Conservation (phyloP, 176 grass and related monocot species). For the Zizania latifolia region DNA sequence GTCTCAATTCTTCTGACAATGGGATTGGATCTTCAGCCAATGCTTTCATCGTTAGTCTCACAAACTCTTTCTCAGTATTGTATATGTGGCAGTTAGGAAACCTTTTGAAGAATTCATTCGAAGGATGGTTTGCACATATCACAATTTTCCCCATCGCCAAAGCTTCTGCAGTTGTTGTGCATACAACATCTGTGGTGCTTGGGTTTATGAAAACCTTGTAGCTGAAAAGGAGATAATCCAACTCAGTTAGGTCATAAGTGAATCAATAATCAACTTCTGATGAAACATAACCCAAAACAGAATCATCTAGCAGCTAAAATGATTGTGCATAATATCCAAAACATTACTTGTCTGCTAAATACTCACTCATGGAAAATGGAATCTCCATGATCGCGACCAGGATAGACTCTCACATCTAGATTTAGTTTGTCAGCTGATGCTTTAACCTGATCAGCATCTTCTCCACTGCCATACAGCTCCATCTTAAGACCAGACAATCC, state of each 20-base stretch:
- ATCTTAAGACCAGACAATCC: slow-evolving; percentile 69
- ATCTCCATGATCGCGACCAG: slow-evolving; percentile 85
- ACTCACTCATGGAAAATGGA: slow-evolving; percentile 84
- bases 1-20: slow-evolving; percentile 53
- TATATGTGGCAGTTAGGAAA: slow-evolving; percentile 92
- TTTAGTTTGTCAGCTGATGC: slow-evolving; percentile 55
- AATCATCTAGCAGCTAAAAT: slow-evolving; percentile 2
- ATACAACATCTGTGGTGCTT: slow-evolving; percentile 95
- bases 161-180: slow-evolving; percentile 93
- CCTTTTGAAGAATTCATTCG: slow-evolving; percentile 92
- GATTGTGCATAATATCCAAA: background rate
- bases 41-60: slow-evolving; percentile 59
- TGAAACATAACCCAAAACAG: background rate
- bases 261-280: background rate
- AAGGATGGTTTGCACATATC: slow-evolving; percentile 82
- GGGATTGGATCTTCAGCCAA: slow-evolving; percentile 53
- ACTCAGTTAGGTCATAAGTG: background rate
- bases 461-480: slow-evolving; percentile 93
- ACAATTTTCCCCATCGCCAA: slow-evolving; percentile 96
- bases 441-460: slow-evolving; percentile 73
- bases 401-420: slow-evolving; percentile 63
- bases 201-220: slow-evolving; percentile 99
- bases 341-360: background rate
- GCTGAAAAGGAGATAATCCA: slow-evolving; percentile 34
- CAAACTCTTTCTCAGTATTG: slow-evolving; percentile 62